Percentiles rank a stretch among this genome's conserved stretches.
phyloP scores from a whole-genome alignment of 495 filamentous ascomycete species.

The Neurospora sp. region DNA sequence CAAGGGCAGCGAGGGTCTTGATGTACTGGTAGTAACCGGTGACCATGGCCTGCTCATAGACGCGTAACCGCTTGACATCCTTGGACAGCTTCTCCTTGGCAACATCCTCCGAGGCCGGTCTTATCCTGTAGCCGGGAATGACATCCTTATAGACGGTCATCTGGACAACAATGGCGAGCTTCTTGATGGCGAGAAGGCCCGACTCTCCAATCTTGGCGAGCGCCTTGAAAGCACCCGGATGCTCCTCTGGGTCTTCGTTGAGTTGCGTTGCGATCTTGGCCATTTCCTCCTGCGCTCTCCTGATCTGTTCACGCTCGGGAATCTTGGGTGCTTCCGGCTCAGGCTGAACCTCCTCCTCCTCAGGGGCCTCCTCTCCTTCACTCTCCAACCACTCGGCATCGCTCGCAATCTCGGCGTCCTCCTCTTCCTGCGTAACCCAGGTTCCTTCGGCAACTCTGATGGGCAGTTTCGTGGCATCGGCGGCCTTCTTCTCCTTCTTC shows the following conservation, averaged over 20 bases:
- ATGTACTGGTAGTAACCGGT: conserved; percentile 75
- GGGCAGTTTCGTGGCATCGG: conserved; percentile 45
- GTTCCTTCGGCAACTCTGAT: conserved; percentile 72
- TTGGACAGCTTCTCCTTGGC: conserved; percentile 74
- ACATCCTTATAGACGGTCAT: conserved; percentile 90
- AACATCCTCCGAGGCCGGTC: conserved; percentile 64
- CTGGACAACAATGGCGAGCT: conserved; percentile 74
- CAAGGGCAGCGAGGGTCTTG: conserved; percentile 44
- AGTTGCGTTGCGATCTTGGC: conserved; percentile 70
- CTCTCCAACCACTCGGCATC: conserved; percentile 46
- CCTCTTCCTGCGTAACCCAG: conserved; percentile 41
- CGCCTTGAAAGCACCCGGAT: conserved; percentile 64
- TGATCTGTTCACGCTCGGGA: conserved; percentile 64
- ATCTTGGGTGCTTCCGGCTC: conserved; percentile 50
- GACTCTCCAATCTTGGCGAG: conserved; percentile 66
- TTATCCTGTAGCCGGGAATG: conserved; percentile 91
- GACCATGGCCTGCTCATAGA: conserved; percentile 76
- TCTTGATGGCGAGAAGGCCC: conserved; percentile 61
- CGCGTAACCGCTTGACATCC: conserved; percentile 70
- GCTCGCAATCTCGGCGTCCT: conserved; percentile 38
- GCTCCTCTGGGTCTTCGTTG: conserved; percentile 90
- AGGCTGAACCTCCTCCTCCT: conserved; percentile 20
- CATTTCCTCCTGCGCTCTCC: conserved; percentile 85
- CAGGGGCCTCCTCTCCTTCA: conserved; percentile 31
- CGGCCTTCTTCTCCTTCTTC: conserved; percentile 54